Conservation (phyloP, 163 green algal genomes). For the Volvox carteri region DNA sequence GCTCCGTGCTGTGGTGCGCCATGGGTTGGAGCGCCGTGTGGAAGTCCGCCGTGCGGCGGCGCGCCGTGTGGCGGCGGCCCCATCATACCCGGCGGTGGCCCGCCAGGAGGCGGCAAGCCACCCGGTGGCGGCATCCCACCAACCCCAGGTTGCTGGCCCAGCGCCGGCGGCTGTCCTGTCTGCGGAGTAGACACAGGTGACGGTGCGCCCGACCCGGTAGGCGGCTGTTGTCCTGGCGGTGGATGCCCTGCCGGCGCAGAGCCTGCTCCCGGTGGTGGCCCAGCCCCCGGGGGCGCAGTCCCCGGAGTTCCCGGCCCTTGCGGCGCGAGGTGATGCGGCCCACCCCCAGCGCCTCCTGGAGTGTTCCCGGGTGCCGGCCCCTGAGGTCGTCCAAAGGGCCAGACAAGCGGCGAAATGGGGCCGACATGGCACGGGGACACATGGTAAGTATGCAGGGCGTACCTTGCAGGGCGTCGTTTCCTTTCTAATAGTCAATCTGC, state of each 20-base stretch:
- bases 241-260: background rate
- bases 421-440: no score
- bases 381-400: no score
- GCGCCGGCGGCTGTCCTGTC: background rate
- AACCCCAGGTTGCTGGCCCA: background rate
- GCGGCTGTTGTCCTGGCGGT: background rate
- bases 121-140: constrained; percentile 9
- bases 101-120: background rate
- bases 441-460: no score
- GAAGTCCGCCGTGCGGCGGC: no score
- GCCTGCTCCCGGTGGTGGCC: background rate
- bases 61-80: background rate
- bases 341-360: background rate
- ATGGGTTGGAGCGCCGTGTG: no score
- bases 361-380: background rate
- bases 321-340: background rate
- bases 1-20: no score
- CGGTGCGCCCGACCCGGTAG: background rate
- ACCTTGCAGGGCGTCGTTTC: no score
- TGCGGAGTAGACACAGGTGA: background rate
- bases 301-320: background rate
- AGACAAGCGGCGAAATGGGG: no score
- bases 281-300: background rate
- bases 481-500: no score
- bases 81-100: background rate